These are phyloP conservation scores for Pleurotus cornucopiae DNA, from an alignment of 768 basidiomycete species.

Conservation along the genomic window DNA sequence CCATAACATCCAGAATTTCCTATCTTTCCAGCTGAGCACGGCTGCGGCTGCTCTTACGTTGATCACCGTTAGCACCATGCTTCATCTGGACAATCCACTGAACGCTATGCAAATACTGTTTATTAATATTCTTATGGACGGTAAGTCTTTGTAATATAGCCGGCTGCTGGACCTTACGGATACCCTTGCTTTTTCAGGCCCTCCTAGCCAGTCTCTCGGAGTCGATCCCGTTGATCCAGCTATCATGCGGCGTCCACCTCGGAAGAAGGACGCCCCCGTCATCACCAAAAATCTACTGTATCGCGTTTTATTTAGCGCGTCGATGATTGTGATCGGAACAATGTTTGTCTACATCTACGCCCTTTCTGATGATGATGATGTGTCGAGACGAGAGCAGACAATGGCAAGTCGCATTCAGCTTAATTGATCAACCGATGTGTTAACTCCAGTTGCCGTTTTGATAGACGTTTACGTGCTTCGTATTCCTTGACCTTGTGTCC, in stretches of 20 bases:
- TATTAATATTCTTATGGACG: conserved; percentile 99
- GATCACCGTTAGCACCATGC: conserved; percentile 90
- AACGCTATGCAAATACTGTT: conserved; percentile 99
- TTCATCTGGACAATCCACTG: conserved; percentile 86
- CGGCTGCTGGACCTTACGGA: conserved; percentile 1
- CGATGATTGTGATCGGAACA: conserved; percentile 86
- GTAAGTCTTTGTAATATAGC: conserved; percentile 32
- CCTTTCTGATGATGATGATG: conserved; percentile 67
- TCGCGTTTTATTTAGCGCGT: conserved; percentile 89
- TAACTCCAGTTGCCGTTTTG: background rate
- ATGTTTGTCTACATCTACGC: conserved; percentile 84
- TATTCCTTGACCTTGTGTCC: conserved; percentile 94
- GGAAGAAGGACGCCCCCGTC: conserved; percentile 87
- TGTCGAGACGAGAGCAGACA: conserved; percentile 88
- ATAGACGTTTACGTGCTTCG: conserved; percentile 97
- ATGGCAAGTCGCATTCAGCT: conserved; percentile 59
- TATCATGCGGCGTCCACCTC: conserved; percentile 90
- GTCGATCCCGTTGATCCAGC: conserved; percentile 95
- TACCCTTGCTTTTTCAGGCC: conserved; percentile 45
- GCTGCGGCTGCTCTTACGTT: conserved; percentile 95
- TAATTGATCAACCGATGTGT: no score
- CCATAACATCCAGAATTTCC: conserved; percentile 98
- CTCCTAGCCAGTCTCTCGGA: conserved; percentile 92
- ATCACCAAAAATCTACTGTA: conserved; percentile 69
- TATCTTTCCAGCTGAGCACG: conserved; percentile 95